Evolutionary conservation across 331 rosid genomes (phyloP).

Genomic region (Cucumis variabilis): DNA sequence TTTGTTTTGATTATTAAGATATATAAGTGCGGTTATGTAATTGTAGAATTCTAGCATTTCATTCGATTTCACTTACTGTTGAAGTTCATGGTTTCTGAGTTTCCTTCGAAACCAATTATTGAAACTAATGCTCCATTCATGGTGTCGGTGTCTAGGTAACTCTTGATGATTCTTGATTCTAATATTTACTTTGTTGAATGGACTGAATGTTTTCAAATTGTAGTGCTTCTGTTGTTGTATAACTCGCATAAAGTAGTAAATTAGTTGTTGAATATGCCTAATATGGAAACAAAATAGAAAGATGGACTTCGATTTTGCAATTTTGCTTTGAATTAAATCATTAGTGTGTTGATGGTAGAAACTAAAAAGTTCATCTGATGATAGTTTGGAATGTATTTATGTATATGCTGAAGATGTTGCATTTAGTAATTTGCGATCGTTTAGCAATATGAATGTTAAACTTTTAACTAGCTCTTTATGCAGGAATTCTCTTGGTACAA

Average conservation of each 20-base stretch:
- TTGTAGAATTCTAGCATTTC: slow-evolving; percentile 7
- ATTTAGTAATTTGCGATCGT: background rate
- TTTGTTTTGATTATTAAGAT: slow-evolving; percentile 14
- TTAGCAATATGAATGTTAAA: background rate
- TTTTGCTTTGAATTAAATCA: background rate
- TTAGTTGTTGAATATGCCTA: background rate
- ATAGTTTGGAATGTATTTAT: background rate
- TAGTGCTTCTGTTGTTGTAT: background rate
- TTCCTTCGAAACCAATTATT: slow-evolving; percentile 47
- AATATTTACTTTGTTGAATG: background rate
- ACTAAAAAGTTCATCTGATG: background rate
- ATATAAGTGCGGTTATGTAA: background rate
- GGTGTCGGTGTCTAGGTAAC: slow-evolving; percentile 59
- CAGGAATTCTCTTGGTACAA: slow-evolving; percentile 61
- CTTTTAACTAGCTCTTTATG: slow-evolving; percentile 40
- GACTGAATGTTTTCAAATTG: slow-evolving; percentile 2
- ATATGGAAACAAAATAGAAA: background rate
- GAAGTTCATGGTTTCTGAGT: slow-evolving; percentile 59
- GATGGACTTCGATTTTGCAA: background rate
- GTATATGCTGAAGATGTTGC: background rate
- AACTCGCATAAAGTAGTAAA: background rate
- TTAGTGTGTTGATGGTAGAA: background rate
- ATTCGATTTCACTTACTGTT: slow-evolving; percentile 34
- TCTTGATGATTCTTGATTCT: no score
- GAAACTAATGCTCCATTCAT: slow-evolving; percentile 36